Percentiles rank a stretch among this genome's conserved stretches.
Evolutionary conservation across 345 rosid genomes (phyloP).

Genomic region (Trapa bicornis): DNA sequence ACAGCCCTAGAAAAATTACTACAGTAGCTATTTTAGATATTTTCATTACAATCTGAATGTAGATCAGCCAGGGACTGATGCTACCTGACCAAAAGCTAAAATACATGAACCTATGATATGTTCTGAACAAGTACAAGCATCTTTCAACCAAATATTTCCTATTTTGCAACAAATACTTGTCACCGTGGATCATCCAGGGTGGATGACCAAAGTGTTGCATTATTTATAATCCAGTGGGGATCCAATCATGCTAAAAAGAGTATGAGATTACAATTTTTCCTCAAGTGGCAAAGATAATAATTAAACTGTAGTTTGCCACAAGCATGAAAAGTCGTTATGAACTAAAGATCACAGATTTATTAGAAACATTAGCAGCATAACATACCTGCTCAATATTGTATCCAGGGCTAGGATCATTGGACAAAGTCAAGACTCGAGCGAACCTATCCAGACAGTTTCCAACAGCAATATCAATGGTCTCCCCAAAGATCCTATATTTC

Average conservation of each 20-base stretch:
- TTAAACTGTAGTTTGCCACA: background rate
- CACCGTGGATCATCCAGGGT: background rate
- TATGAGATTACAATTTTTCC: background rate
- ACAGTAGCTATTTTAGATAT: background rate
- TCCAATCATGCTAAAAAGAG: background rate
- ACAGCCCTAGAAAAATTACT: background rate
- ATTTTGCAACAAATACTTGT: background rate
- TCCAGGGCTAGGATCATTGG: slow-evolving; percentile 99
- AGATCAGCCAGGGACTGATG: background rate
- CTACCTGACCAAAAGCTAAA: background rate
- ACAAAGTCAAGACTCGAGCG: slow-evolving; percentile 74
- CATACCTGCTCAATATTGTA: slow-evolving; percentile 89
- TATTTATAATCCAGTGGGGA: background rate
- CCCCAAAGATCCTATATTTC: slow-evolving; percentile 77
- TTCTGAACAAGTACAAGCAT: background rate
- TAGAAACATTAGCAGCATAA: background rate
- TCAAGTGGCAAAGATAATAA: background rate
- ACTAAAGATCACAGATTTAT: background rate
- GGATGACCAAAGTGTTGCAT: background rate
- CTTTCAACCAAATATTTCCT: background rate
- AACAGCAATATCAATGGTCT: slow-evolving; percentile 96
- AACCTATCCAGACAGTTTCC: slow-evolving; percentile 96
- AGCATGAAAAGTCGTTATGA: background rate
- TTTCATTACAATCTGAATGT: background rate
- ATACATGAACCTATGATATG: background rate